Evolutionary conservation across 768 basidiomycete species (phyloP).

Genomic region (Termitomyces eurrhizus): DNA sequence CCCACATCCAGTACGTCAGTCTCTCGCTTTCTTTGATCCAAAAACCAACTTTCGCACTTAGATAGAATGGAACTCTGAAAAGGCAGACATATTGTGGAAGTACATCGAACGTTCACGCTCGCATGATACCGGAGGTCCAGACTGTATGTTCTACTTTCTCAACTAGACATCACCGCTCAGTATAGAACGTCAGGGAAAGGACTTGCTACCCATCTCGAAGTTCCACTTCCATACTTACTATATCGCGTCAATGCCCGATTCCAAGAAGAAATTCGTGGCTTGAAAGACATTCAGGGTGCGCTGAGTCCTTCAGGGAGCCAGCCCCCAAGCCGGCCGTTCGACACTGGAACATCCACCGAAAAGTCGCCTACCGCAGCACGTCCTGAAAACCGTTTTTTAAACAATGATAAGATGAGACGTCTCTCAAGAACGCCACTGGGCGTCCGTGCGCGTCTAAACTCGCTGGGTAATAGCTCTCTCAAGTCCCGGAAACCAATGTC

Average conservation of each 20-base stretch:
- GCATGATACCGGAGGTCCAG: slow-evolving; percentile 67
- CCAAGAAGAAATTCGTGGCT: slow-evolving; percentile 77
- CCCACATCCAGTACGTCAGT: slow-evolving; percentile 60
- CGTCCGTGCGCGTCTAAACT: slow-evolving; percentile 69
- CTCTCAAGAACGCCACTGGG: slow-evolving; percentile 49
- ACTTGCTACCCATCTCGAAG: slow-evolving; percentile 72
- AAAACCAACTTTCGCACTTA: slow-evolving; percentile 25
- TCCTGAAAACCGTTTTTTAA: slow-evolving; percentile 27
- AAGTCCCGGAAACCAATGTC: slow-evolving; percentile 55
- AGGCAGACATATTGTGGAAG: slow-evolving; percentile 85
- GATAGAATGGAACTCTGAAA: slow-evolving; percentile 85
- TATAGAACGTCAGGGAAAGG: slow-evolving; percentile 62
- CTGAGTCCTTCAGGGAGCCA: slow-evolving; percentile 44
- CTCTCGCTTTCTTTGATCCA: slow-evolving; percentile 1
- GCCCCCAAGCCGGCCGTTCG: slow-evolving; percentile 27
- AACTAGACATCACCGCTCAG: neutral
- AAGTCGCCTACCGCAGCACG: slow-evolving; percentile 28
- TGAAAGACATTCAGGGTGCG: slow-evolving; percentile 67
- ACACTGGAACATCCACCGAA: slow-evolving; percentile 20
- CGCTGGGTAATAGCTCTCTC: slow-evolving; percentile 52
- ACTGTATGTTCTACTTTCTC: slow-evolving; percentile 52
- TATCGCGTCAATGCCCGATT: slow-evolving; percentile 82
- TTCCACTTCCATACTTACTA: slow-evolving; percentile 80
- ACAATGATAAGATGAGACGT: slow-evolving; percentile 37
- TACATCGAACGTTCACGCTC: slow-evolving; percentile 77